phyloP scores from a whole-genome alignment of 148 eudicot genomes.

The Fagopyrum esculentum region DNA sequence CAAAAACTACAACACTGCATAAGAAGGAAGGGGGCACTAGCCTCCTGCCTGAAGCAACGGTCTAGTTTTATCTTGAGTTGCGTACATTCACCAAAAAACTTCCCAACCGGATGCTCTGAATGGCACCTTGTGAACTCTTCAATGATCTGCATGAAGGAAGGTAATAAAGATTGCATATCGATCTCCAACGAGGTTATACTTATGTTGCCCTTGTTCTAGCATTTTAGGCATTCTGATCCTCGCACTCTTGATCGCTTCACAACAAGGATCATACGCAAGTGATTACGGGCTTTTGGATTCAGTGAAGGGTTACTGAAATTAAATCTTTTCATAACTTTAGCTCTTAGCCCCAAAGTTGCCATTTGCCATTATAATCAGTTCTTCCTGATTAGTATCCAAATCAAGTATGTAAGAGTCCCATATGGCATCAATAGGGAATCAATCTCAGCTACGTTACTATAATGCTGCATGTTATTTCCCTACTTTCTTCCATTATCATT shows the following conservation, averaged over 20 bases:
- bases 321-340: background rate
- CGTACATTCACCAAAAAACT: constrained; percentile 85
- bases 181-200: background rate
- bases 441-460: background rate
- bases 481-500: background rate
- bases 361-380: background rate
- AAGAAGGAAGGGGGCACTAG: constrained; percentile 19
- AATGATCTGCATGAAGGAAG: constrained; percentile 50
- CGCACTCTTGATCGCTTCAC: background rate
- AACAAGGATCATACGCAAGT: background rate
- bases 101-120: constrained; percentile 65
- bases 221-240: constrained; percentile 8
- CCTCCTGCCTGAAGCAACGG: constrained; percentile 88
- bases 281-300: background rate
- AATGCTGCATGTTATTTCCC: background rate
- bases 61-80: constrained; percentile 89
- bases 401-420: background rate
- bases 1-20: background rate
- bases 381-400: background rate
- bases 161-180: background rate
- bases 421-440: background rate
- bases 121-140: constrained; percentile 89
- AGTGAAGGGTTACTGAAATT: background rate
- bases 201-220: background rate
- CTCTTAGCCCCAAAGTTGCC: background rate